Percentiles rank a stretch among this genome's conserved stretches.
phyloP scores from a whole-genome alignment of 805 yeast genomes.

The Pichia scutulata region DNA sequence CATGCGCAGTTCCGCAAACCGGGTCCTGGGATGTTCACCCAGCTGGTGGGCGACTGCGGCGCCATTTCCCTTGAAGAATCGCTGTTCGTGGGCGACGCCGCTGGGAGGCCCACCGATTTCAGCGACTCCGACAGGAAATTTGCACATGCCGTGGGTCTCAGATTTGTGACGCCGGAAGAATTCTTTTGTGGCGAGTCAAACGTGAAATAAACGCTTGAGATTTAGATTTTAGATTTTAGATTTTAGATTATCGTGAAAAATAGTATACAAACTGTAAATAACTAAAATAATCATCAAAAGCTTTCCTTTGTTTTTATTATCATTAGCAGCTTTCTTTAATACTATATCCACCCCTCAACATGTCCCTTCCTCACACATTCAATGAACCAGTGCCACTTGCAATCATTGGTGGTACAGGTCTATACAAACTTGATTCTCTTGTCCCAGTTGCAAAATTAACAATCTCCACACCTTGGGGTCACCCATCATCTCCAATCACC shows the following conservation, averaged over 20 bases:
- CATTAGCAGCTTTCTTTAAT: no score
- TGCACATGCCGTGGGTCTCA: conserved; percentile 49
- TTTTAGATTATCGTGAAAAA: no score
- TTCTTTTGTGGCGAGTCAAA: conserved; percentile 11
- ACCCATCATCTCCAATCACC: conserved; percentile 89
- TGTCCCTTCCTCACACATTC: conserved; percentile 40
- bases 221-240: no score
- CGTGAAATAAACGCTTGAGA: no score
- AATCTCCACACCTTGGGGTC: conserved; percentile 94
- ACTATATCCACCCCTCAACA: neutral
- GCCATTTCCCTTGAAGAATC: neutral
- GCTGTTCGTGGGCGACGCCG: conserved; percentile 92
- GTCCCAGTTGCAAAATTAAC: conserved; percentile 80
- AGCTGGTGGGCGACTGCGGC: conserved; percentile 33
- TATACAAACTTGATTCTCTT: conserved; percentile 75
- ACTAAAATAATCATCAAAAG: no score
- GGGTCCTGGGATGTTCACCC: conserved; percentile 65
- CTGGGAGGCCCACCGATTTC: conserved; percentile 72
- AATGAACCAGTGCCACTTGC: conserved; percentile 70
- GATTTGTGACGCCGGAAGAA: conserved; percentile 63
- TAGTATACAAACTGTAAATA: no score
- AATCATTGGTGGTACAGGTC: conserved; percentile 97
- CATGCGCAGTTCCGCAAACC: conserved; percentile 63
- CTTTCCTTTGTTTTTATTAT: no score
- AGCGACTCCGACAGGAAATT: conserved; percentile 72